Evolutionary conservation across 768 basidiomycete genomes (phyloP), one percentile per base, ranked within the genome.

Genomic region (Tricholoma bakamatsutake): DNA sequence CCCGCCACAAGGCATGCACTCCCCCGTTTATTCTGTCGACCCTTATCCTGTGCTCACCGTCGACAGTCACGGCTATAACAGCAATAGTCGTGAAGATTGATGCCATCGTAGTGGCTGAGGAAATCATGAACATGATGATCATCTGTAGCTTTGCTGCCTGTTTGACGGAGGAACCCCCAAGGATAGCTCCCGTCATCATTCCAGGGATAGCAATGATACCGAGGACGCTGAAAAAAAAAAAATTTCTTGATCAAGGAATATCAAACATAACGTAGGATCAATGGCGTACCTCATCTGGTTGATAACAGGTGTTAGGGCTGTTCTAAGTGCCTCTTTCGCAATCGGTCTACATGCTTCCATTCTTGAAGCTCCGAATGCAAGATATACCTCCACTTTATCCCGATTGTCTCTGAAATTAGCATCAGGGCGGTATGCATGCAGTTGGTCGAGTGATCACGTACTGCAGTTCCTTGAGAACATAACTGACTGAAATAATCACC

Each of bases 41-140:
- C 17, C 88, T 76, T 5, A 90, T 69, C 21, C 87, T 75, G 61
- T 88, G 81, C 52, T 89, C 81, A 15, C 62, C 60, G 63, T 95
- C 93, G 35, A 93, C 80, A 5, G 87, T 76, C 12, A 87, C 76
- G 3, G 67, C 66, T 7, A 93, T 77, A 6, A 82, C 76, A 40
- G 83, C 71, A 54, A 85, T 69, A 0, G 86, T 85, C 2, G 83
- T 80, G 51, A 80, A 72, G 53, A 90, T 84, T 2, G 85, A 78
- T 11, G 87, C 81, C 24, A 95, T 78, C 0, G 85, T 82, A 0
- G 88, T 87, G 56, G 83, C 80, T 0, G 91, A 84, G 2, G 85
- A 84, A 45, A 94, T 90, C 87, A 94, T 90, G 70, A 95, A 94
- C 84, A 93, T 90, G 72, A 95, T 91, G 56, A 95, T 84, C 87